Percentiles rank a stretch among this genome's conserved stretches.
Conservation (phyloP, 2,329 filamentous ascomycete genomes). For the Fonsecaea nubica region DNA sequence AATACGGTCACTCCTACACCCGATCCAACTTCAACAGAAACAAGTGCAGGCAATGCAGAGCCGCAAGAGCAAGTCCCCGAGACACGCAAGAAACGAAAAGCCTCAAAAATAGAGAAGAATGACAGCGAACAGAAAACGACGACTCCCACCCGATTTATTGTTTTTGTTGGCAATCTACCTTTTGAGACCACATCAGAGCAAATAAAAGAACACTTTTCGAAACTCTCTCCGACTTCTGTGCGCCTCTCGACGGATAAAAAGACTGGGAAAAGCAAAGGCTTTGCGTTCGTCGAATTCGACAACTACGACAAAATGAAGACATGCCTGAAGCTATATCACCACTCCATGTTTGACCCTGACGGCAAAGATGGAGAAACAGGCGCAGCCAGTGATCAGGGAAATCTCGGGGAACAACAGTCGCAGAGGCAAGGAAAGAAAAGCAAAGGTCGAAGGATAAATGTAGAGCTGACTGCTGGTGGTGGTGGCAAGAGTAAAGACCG, state of each 20-base stretch:
- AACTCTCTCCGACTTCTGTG: constrained; percentile 72
- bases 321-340: constrained; percentile 88
- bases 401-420: constrained; percentile 1
- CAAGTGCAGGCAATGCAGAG: background rate
- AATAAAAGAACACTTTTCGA: constrained; percentile 77
- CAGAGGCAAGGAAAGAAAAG: constrained; percentile 43
- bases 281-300: constrained; percentile 88
- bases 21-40: background rate
- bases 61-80: constrained; percentile 41
- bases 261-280: constrained; percentile 71
- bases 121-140: constrained; percentile 7
- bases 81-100: constrained; percentile 45
- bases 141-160: constrained; percentile 66
- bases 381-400: constrained; percentile 12
- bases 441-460: constrained; percentile 77
- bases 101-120: constrained; percentile 25
- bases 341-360: constrained; percentile 72
- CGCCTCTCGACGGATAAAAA: constrained; percentile 75
- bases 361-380: constrained; percentile 47
- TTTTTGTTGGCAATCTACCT: constrained; percentile 88
- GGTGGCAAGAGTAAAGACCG: constrained; percentile 79
- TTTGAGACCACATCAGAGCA: constrained; percentile 76
- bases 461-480: constrained; percentile 86
- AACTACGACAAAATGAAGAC: constrained; percentile 90
- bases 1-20: background rate